Evolutionary conservation across 1,139 yeast genomes (phyloP).

Genomic region (Yamadazyma aaseri): DNA sequence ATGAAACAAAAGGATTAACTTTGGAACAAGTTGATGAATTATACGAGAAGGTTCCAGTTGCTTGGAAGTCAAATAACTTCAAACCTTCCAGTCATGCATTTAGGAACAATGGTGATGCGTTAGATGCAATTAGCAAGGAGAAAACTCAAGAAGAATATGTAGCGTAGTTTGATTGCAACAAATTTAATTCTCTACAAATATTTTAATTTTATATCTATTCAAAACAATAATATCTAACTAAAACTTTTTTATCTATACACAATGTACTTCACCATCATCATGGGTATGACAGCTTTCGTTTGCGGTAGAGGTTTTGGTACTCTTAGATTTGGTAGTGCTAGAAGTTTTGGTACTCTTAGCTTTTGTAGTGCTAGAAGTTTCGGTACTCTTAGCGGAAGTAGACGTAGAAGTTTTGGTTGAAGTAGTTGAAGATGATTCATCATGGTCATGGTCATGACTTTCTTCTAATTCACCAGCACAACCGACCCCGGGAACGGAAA

Average conservation of each 20-base stretch:
- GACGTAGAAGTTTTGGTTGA: constrained; percentile 3
- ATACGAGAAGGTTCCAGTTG: constrained; percentile 47
- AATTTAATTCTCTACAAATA: no score
- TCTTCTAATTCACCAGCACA: constrained; percentile 15
- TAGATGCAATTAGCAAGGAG: background rate
- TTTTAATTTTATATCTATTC: no score
- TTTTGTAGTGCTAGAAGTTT: constrained; percentile 3
- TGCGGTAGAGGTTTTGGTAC: no score
- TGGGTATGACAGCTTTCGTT: constrained; percentile 22
- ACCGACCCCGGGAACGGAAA: constrained; percentile 21
- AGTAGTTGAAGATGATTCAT: constrained; percentile 1
- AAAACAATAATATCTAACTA: no score
- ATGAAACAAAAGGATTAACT: constrained; percentile 64
- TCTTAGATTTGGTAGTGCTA: no score
- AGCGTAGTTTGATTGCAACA: no score
- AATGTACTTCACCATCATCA: constrained; percentile 20
- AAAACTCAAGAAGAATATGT: no score
- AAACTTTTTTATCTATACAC: constrained; percentile 9
- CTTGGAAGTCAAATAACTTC: constrained; percentile 30
- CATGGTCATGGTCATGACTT: constrained; percentile 3
- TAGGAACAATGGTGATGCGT: constrained; percentile 12
- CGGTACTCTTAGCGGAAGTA: background rate
- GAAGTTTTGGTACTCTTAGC: no score
- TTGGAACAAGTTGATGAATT: constrained; percentile 69
- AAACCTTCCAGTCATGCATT: constrained; percentile 42